phyloP scores from a whole-genome alignment of 2,329 filamentous ascomycete genomes.

The Ceratocystis variospora region DNA sequence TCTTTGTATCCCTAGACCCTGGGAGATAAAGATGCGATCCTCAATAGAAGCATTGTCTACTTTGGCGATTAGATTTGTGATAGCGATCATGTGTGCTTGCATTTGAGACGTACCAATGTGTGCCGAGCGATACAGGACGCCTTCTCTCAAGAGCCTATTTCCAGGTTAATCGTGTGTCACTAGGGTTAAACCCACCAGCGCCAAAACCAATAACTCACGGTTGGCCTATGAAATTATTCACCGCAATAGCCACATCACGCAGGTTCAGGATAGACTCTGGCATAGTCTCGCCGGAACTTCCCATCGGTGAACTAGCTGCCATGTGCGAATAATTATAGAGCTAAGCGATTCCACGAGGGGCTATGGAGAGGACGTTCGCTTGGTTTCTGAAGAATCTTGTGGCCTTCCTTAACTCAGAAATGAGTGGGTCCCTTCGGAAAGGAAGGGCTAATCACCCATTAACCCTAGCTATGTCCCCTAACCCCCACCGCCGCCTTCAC shows the following conservation, averaged over 20 bases:
- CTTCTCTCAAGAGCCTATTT: constrained; percentile 40
- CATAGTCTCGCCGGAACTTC: not conserved
- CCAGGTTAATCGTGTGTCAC: constrained; percentile 7
- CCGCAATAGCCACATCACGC: constrained; percentile 56
- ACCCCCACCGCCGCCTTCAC: not conserved
- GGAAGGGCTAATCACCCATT: not conserved
- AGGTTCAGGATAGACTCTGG: constrained; percentile 49
- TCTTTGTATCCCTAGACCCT: constrained; percentile 51
- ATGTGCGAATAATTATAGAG: not conserved
- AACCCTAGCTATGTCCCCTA: not conserved
- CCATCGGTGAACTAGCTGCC: not conserved
- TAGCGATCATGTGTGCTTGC: not conserved
- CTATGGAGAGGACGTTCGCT: not conserved
- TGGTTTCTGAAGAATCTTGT: not conserved
- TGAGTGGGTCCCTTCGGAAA: not conserved
- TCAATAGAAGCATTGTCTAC: constrained; percentile 56
- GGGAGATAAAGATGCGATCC: constrained; percentile 47
- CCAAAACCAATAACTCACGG: constrained; percentile 32
- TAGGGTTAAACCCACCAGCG: not conserved
- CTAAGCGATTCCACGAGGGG: not conserved
- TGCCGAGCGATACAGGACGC: constrained; percentile 54
- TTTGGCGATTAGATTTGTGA: not conserved
- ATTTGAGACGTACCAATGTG: constrained; percentile 35
- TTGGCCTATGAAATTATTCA: constrained; percentile 45
- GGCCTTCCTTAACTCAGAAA: not conserved